These are phyloP conservation scores for Bimuria novae-zelandiae DNA, from an alignment of 2,329 filamentous ascomycete genomes.

Conservation along the genomic window DNA sequence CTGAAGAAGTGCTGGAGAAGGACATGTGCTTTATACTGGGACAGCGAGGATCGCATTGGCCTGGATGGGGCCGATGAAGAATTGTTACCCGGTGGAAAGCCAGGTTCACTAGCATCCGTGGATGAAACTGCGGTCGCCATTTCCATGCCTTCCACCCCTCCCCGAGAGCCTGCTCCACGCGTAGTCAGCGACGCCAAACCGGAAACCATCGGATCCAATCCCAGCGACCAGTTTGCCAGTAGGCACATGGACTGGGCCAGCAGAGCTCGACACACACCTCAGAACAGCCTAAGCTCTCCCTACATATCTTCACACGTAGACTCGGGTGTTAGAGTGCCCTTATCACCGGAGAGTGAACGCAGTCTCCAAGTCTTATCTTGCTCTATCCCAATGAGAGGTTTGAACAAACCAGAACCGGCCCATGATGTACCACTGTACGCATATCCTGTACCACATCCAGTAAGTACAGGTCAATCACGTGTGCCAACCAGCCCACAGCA, in stretches of 20 bases:
- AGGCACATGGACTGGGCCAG: conserved; percentile 47
- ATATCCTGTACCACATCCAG: conserved; percentile 41
- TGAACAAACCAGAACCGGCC: conserved; percentile 40
- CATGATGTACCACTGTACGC: conserved; percentile 48
- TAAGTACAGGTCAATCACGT: conserved; percentile 30
- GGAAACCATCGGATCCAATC: conserved; percentile 43
- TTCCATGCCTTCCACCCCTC: conserved; percentile 29
- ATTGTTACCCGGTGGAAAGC: conserved; percentile 76
- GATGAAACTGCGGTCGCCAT: conserved; percentile 23
- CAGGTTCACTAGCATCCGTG: conserved; percentile 44
- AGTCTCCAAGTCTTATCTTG: conserved; percentile 65
- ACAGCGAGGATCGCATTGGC: conserved; percentile 68
- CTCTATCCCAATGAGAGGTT: conserved; percentile 58
- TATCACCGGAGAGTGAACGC: conserved; percentile 53
- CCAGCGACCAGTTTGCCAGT: conserved; percentile 45
- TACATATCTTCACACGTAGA: conserved; percentile 40
- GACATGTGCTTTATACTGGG: conserved; percentile 89
- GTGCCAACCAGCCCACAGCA: conserved; percentile 37
- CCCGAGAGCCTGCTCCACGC: conserved; percentile 23
- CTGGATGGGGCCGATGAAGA: conserved; percentile 65
- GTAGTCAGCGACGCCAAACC: conserved; percentile 28
- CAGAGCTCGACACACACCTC: conserved; percentile 41
- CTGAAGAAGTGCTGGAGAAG: conserved; percentile 97
- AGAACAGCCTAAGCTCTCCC: conserved; percentile 44
- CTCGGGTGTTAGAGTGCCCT: conserved; percentile 40